A percentile compares a stretch with the other conserved stretches of the same genome.
These are phyloP conservation scores for Setaria viridis DNA, from an alignment of 202 grass and related monocot genomes.

Conservation along the genomic window DNA sequence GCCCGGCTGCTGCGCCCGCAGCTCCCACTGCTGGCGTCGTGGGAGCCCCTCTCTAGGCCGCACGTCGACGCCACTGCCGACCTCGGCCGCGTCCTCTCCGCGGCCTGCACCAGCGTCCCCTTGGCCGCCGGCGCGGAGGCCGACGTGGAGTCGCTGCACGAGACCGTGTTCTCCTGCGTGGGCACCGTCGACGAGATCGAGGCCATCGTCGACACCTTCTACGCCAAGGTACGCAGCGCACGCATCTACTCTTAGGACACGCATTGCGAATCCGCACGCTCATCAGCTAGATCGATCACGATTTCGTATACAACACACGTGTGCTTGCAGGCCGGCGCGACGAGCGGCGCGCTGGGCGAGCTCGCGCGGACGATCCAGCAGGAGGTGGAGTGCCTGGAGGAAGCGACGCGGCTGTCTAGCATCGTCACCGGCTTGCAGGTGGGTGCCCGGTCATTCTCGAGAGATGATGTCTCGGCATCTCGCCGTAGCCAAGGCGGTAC, in stretches of 20 bases:
- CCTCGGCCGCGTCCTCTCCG: slow-evolving; percentile 58
- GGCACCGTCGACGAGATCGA: slow-evolving; percentile 64
- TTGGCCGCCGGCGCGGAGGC: slow-evolving; percentile 66
- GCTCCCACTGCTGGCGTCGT: slow-evolving; percentile 61
- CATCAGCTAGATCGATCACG: neutral
- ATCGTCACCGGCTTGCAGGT: slow-evolving; percentile 67
- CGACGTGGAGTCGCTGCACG: slow-evolving; percentile 52
- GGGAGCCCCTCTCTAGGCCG: slow-evolving; percentile 58
- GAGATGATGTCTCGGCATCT: neutral
- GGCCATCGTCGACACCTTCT: slow-evolving; percentile 52
- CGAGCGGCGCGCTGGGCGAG: slow-evolving; percentile 53
- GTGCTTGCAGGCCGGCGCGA: slow-evolving; percentile 47
- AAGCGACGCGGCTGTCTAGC: slow-evolving; percentile 63
- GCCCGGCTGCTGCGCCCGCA: slow-evolving; percentile 56
- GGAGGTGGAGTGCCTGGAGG: slow-evolving; percentile 80
- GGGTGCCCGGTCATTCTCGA: slow-evolving; percentile 34
- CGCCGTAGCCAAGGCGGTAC: slow-evolving; percentile 28
- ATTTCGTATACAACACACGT: neutral
- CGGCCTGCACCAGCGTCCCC: slow-evolving; percentile 63
- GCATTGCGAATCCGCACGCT: neutral
- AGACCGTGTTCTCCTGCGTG: slow-evolving; percentile 52
- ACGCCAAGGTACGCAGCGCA: slow-evolving; percentile 53
- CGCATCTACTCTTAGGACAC: neutral
- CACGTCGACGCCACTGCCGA: slow-evolving; percentile 61
- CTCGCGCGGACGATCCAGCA: slow-evolving; percentile 55